Evolutionary conservation across 352 stramenopile genomes (phyloP).

Genomic region (Pythium graminicola): DNA sequence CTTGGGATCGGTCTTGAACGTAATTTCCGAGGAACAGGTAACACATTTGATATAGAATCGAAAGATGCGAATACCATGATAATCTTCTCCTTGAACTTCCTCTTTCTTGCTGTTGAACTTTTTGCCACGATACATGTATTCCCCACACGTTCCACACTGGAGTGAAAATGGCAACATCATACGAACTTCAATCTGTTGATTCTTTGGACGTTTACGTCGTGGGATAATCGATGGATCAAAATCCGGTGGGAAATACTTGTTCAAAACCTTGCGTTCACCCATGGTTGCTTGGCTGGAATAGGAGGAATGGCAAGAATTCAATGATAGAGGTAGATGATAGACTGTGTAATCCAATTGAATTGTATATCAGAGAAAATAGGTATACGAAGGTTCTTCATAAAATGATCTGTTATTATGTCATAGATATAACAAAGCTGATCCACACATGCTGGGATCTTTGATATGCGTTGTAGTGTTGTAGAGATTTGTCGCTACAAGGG

Average conservation of each 20-base stretch:
- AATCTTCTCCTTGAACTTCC: slow-evolving; percentile 93
- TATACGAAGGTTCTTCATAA: too few relatives aligned
- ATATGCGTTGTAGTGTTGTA: too few relatives aligned
- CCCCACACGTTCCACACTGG: slow-evolving; percentile 95
- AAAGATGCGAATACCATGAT: slow-evolving; percentile 95
- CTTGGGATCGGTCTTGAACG: slow-evolving; percentile 98
- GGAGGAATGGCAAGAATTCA: slow-evolving; percentile 1
- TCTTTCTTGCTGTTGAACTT: slow-evolving; percentile 99
- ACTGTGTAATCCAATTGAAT: too few relatives aligned
- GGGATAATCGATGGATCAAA: slow-evolving; percentile 97
- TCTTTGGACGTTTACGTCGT: slow-evolving; percentile 90
- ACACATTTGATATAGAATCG: slow-evolving; percentile 98
- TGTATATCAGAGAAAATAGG: too few relatives aligned
- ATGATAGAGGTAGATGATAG: slow-evolving; percentile 18
- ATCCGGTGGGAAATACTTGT: slow-evolving; percentile 99
- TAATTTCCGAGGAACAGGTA: slow-evolving; percentile 93
- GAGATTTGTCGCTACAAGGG: too few relatives aligned
- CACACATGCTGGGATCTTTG: too few relatives aligned
- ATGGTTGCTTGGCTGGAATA: slow-evolving; percentile 49
- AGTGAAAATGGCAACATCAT: slow-evolving; percentile 99
- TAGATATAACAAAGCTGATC: too few relatives aligned
- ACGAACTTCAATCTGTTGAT: slow-evolving; percentile 94
- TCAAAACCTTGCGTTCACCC: slow-evolving; percentile 99
- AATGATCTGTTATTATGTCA: too few relatives aligned
- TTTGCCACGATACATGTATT: slow-evolving; percentile 98